Conservation (phyloP, 257 asterid species). For the Euphrasia confusa region DNA sequence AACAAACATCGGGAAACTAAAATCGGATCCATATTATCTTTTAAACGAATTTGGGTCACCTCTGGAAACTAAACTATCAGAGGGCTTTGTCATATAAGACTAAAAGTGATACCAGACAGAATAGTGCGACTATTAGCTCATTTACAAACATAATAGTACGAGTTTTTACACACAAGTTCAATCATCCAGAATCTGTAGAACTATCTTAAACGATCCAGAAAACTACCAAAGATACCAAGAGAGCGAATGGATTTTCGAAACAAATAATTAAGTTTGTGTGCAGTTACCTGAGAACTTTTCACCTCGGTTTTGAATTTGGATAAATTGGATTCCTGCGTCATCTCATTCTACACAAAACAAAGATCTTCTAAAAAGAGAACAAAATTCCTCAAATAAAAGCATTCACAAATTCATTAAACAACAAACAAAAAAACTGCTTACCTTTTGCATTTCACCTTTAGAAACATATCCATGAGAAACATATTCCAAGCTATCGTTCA, state of each 20-base stretch:
- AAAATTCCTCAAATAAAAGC: neutral
- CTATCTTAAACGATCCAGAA: neutral
- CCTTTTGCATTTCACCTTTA: conserved; percentile 74
- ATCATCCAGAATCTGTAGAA: neutral
- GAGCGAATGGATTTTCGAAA: neutral
- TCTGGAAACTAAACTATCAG: too few relatives aligned
- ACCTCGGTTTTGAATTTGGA: conserved; percentile 79
- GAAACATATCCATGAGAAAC: conserved; percentile 74
- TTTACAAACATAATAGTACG: too few relatives aligned
- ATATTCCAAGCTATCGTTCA: conserved; percentile 70
- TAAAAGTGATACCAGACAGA: too few relatives aligned
- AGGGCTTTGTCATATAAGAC: too few relatives aligned
- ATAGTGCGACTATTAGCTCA: too few relatives aligned
- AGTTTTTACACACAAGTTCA: neutral
- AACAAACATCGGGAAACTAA: too few relatives aligned
- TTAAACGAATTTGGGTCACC: too few relatives aligned
- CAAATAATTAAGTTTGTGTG: neutral
- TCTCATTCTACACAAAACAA: conserved; percentile 42
- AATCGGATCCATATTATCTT: too few relatives aligned
- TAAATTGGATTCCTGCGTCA: conserved; percentile 70
- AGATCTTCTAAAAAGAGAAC: neutral
- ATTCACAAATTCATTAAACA: conserved; percentile 8
- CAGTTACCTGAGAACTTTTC: conserved; percentile 79
- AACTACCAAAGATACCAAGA: too few relatives aligned
- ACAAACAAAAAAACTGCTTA: conserved; percentile 16